Base-by-base conservation (phyloP, 2,329 filamentous ascomycete genomes). In the Stachybotrys chartarum region DNA sequence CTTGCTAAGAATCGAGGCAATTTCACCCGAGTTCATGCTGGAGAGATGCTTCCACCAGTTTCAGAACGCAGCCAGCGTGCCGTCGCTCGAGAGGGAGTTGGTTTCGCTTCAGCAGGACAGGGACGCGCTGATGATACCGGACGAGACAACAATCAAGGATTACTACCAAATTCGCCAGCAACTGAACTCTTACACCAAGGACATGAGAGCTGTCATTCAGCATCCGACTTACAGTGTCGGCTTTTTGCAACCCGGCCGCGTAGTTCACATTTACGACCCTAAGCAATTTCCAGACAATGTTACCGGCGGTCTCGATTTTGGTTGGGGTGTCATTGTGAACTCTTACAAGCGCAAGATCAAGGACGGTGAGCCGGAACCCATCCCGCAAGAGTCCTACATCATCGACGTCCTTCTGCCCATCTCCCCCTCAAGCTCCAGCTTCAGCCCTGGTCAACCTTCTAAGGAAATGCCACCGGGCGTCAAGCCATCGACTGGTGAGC, bases 11-110 rank as follows among this genome's bases (percentile, higher is more conserved):
- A 93, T 99, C n/a, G 94, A 99, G 70, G 93, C 91, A n/a, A 96
- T 99, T 52, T 97, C 92, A 8, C 94, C 95, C 2, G 93, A 99
- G 65, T 97, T 90, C 67, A 99, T 99, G 94, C 78, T 99, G n/a
- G 92, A 97, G 75, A 84, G 88, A 62, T 99, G 94, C 68, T 99
- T 99, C 76, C 95, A 90, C 71, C 94, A 99, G 71, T 99, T 99
- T 74, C 94, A 99, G 70, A 97, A 96, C 65, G 90, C 90, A 2
- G 89, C 93, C 11, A 91, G 88, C 62, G 91, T 97, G 8, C 88
- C 89, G 18, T 79, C 80, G 12, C 73, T 97, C 24, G 94, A 99
- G 72, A 90, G 89, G 69, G 87, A 96, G 61, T 76, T 97, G 57
- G 83, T 85, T 67, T 81, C 88, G 50, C 74, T 97, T 35, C 91